phyloP scores from a whole-genome alignment of 495 filamentous ascomycete species.

The Haplographium delicatum region DNA sequence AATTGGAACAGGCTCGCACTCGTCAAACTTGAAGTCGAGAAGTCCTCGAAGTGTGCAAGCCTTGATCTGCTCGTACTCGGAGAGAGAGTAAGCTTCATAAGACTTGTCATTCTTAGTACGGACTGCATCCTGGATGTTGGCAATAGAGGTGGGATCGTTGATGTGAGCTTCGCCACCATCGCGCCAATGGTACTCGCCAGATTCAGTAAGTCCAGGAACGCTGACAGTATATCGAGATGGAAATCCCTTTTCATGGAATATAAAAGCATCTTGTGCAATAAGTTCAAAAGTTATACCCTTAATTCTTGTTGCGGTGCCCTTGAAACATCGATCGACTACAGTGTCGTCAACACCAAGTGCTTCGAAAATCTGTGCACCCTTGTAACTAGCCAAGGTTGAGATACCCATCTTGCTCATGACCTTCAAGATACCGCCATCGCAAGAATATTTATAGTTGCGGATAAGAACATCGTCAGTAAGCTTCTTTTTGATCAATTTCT shows the following conservation, averaged over 20 bases:
- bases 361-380: conserved; percentile 99
- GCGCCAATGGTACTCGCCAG: conserved; percentile 99
- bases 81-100: conserved; percentile 93
- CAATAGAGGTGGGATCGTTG: conserved; percentile 93
- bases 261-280: conserved; percentile 94
- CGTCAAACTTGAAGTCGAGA: conserved; percentile 97
- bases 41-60: conserved; percentile 93
- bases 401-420: conserved; percentile 99
- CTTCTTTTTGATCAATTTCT: conserved; percentile 89
- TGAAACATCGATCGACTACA: conserved; percentile 95
- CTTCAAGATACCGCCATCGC: conserved; percentile 96
- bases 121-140: conserved; percentile 97
- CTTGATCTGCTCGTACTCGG: conserved; percentile 97
- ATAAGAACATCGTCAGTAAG: conserved; percentile 80
- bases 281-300: conserved; percentile 93
- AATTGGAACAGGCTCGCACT: conserved; percentile 79
- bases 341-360: conserved; percentile 94
- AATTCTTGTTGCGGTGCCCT: conserved; percentile 92
- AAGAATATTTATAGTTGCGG: conserved; percentile 96
- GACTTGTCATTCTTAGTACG: conserved; percentile 99
- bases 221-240: conserved; percentile 74
- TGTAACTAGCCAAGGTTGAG: conserved; percentile 96
- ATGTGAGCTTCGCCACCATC: conserved; percentile 97
- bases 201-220: conserved; percentile 83
- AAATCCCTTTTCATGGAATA: conserved; percentile 93